These are phyloP conservation scores for Chlorella vulgaris DNA, from an alignment of 139 green algal species.

Conservation along the genomic window DNA sequence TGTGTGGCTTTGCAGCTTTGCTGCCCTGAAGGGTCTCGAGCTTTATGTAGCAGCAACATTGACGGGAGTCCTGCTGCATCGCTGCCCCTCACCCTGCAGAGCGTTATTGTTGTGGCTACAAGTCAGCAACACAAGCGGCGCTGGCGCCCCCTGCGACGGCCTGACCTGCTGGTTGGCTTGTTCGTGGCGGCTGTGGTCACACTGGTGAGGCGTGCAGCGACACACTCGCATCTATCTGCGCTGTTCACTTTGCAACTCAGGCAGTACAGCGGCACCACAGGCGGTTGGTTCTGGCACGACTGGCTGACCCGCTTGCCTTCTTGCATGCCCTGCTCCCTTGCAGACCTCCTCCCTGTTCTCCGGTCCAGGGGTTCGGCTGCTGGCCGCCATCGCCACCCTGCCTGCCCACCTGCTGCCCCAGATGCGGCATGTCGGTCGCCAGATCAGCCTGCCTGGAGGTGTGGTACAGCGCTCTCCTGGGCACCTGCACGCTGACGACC, in stretches of 20 bases:
- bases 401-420: slow-evolving; percentile 11
- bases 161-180: neutral
- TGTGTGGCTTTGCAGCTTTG: too few relatives aligned
- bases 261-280: too few relatives aligned
- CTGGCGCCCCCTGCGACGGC: neutral
- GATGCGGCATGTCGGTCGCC: slow-evolving; percentile 3
- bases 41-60: too few relatives aligned
- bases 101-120: slow-evolving; percentile 27
- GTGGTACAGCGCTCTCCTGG: too few relatives aligned
- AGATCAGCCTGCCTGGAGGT: slow-evolving; percentile 16
- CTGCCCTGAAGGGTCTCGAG: too few relatives aligned
- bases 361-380: neutral
- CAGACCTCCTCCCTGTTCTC: neutral
- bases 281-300: too few relatives aligned
- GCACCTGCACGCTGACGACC: neutral
- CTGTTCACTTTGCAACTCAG: neutral
- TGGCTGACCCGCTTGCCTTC: too few relatives aligned
- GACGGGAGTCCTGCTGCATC: too few relatives aligned
- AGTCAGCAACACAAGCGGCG: neutral
- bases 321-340: neutral
- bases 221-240: neutral
- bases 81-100: too few relatives aligned
- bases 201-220: neutral
- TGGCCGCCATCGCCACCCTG: neutral
- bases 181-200: neutral